A percentile compares a stretch with the other conserved stretches of the same genome.
Evolutionary conservation across 345 rosid genomes (phyloP).

Genomic region (Aquilaria malaccensis): DNA sequence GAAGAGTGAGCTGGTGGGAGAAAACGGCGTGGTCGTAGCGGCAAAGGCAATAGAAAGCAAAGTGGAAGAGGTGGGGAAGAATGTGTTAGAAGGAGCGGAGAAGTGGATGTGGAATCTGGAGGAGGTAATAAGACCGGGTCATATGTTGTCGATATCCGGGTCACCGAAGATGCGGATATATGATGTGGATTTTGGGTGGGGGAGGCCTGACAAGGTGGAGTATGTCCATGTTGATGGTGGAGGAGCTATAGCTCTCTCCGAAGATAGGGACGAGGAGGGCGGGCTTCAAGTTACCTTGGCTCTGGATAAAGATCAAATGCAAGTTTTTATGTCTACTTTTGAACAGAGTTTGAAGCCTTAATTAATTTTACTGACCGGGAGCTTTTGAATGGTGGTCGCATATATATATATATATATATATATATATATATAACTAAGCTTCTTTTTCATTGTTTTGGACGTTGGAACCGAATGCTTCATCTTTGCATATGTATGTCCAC

Average conservation of each 20-base stretch:
- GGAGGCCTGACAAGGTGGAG: slow-evolving; percentile 20
- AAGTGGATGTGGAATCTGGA: slow-evolving; percentile 12
- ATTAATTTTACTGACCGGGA: too few species aligned
- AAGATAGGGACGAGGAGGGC: slow-evolving; percentile 16
- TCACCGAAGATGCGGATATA: slow-evolving; percentile 25
- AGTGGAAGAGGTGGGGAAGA: slow-evolving; percentile 15
- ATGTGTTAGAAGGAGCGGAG: slow-evolving; percentile 15
- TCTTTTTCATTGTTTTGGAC: too few species aligned
- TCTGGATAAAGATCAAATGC: slow-evolving; percentile 9
- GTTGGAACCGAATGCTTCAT: too few species aligned
- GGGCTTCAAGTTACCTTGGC: slow-evolving; percentile 25
- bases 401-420: too few species aligned
- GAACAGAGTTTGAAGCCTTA: background rate
- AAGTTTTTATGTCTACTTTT: slow-evolving; percentile 5
- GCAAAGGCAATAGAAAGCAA: slow-evolving; percentile 18
- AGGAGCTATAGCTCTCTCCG: slow-evolving; percentile 9
- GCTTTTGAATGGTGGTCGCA: too few species aligned
- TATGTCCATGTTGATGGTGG: slow-evolving; percentile 11
- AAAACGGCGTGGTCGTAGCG: slow-evolving; percentile 20
- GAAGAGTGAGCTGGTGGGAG: slow-evolving; percentile 22
- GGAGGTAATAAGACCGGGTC: slow-evolving; percentile 15
- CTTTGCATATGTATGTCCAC: too few species aligned
- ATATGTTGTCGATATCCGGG: slow-evolving; percentile 15
- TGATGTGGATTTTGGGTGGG: slow-evolving; percentile 24
- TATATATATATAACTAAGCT: too few species aligned